A percentile compares a stretch with the other conserved stretches of the same genome.
These are phyloP conservation scores for Barnettozyma sp. DNA, from an alignment of 805 yeast genomes.

Conservation along the genomic window DNA sequence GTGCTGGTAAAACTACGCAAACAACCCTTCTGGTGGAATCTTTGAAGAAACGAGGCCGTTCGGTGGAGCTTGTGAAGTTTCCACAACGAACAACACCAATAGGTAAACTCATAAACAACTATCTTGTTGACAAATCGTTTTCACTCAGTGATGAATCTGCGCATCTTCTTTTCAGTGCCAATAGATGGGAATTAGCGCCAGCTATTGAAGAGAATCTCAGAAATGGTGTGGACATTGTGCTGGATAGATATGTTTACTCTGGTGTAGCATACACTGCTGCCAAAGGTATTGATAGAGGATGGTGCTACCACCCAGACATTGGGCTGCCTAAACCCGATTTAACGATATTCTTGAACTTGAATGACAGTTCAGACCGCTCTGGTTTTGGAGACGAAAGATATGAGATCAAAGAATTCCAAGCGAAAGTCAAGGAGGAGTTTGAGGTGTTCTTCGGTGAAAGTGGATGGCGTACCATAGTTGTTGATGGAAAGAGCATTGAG, in stretches of 20 bases:
- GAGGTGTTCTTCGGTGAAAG: conserved; percentile 34
- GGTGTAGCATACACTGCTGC: conserved; percentile 93
- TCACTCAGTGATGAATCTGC: conserved; percentile 68
- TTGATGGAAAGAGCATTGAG: conserved; percentile 48
- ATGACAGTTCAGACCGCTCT: conserved; percentile 43
- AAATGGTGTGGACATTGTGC: conserved; percentile 52
- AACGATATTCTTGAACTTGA: conserved; percentile 66
- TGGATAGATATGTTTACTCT: conserved; percentile 87
- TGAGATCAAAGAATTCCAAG: conserved; percentile 69
- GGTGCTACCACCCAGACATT: conserved; percentile 78
- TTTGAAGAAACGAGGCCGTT: conserved; percentile 26
- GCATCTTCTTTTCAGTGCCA: conserved; percentile 85
- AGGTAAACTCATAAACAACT: conserved; percentile 71
- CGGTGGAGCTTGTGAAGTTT: conserved; percentile 57
- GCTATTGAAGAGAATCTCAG: conserved; percentile 39
- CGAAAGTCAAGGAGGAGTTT: conserved; percentile 59
- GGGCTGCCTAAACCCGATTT: conserved; percentile 87
- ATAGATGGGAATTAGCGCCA: conserved; percentile 79
- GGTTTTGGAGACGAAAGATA: conserved; percentile 96
- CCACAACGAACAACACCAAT: conserved; percentile 83
- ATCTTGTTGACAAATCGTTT: conserved; percentile 47
- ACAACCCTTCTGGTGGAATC: conserved; percentile 34
- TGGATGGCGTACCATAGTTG: conserved; percentile 45
- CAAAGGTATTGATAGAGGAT: conserved; percentile 60
- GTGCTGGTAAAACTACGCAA: conserved; percentile 94